Percentiles rank a stretch among this genome's conserved stretches.
These are phyloP conservation scores for Fagus crenata DNA, from an alignment of 306 rosid species.

Conservation along the genomic window DNA sequence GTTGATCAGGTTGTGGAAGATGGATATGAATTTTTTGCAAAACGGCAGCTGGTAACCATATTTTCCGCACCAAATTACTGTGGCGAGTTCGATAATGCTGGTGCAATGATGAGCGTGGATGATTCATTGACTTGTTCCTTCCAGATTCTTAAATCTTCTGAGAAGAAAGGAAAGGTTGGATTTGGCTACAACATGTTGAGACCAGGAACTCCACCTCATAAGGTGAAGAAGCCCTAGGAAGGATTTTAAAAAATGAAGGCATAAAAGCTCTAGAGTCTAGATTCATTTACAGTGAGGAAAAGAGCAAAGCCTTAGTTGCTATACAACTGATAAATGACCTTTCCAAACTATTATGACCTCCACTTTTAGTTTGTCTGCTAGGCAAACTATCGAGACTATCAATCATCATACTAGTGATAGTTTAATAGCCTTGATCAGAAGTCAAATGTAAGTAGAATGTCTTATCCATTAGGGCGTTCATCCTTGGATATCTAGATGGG, in stretches of 20 bases:
- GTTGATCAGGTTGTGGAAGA: constrained; percentile 51
- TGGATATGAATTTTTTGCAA: constrained; percentile 62
- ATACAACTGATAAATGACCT: not conserved
- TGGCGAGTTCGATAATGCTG: constrained; percentile 58
- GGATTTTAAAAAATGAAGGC: constrained; percentile 4
- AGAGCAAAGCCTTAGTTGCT: not conserved
- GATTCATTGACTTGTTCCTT: constrained; percentile 62
- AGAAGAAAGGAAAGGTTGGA: constrained; percentile 51
- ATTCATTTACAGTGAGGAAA: not conserved
- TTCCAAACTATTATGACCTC: not conserved
- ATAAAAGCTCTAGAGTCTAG: not conserved
- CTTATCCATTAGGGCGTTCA: not conserved
- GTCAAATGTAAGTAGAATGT: not conserved
- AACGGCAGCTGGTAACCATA: constrained; percentile 57
- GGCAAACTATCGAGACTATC: not conserved
- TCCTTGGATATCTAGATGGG: too few relatives aligned
- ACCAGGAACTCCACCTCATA: constrained; percentile 60
- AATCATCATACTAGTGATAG: not conserved
- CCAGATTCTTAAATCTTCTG: constrained; percentile 58
- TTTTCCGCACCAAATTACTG: constrained; percentile 57
- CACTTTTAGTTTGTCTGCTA: not conserved
- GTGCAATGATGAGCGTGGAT: constrained; percentile 71
- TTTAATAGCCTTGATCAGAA: not conserved
- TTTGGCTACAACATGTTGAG: constrained; percentile 38
- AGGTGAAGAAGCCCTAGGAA: constrained; percentile 31